Base-by-base conservation (phyloP, 176 grass and related monocot species). In the Oryza meyeriana region DNA sequence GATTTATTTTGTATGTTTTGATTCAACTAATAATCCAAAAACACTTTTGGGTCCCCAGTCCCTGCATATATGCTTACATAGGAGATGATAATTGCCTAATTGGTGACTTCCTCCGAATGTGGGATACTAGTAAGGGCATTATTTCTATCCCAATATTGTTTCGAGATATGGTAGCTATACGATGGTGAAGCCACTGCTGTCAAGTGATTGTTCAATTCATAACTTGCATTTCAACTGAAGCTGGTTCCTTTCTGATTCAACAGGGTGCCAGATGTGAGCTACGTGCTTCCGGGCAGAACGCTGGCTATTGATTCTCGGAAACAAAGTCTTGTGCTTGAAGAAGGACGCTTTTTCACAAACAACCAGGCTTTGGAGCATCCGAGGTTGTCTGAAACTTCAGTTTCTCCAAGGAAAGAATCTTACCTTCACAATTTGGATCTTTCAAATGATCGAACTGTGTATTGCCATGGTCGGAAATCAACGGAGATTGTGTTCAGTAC, bases 401-500 rank as follows among this genome's bases (percentile, higher is more conserved):
- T 71, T 31, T 89, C 81, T 63, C 84, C 87, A n/a, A 72, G 77
- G 62, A 86, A 77, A 83, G 87, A 92, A 48, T 81, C 68, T 57
- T 78, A 74, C n/a, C 26, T 81, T 11, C 64, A 87, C 30, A 77
- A 52, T 76, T 29, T 75, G 69, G 87, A 91, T 79, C 58, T 80
- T 85, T 28, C 84, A 55, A 83, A 31, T 45, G 70, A 89, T 40
- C 78, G 34, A 70, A 74, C 28, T 20, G 58, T 48, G 3, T 85
- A 85, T 47, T 85, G 81, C 67, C 69, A 31, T 63, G 79, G 78
- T 58, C 85, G 84, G 57, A 87, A 61, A 69, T 92, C 93, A 28
- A 73, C 75, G 20, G 93, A 94, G 59, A 92, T 87, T 47, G 72
- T 77, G 27, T 92, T 87, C 16, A 57, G 24, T 74, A 80, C 84